Evolutionary conservation across 108 stramenopile species (phyloP), one percentile per base, ranked within the genome.

Genomic region (Parietichytrium sp.): DNA sequence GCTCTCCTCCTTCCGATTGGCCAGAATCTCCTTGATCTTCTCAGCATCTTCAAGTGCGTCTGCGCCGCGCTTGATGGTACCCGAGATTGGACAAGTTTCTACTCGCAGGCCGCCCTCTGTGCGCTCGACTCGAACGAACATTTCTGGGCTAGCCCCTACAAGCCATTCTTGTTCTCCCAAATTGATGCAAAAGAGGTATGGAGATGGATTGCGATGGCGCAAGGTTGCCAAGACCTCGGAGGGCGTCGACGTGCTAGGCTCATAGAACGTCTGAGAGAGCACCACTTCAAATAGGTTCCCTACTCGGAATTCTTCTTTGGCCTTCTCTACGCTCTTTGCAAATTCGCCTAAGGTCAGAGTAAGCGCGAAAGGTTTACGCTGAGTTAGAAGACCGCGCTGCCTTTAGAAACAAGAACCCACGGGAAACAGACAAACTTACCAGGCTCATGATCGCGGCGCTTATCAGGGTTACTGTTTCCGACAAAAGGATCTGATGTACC

Each of bases 21-120:
- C 94, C 55, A 98, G 94, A 45, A 98, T 83, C 48, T 92, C 89
- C 83, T 94, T 94, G 33, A 98, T 93, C 10, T 92, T 86, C 81
- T 89, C 87, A 3, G 97, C 96, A 85, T 98, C 97, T 82, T 98
- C 97, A 54, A 98, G 88, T n/a, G 97, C 95, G 85, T 96, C 93
- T n/a, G 88, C 91, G 30, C 96, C 96, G 25, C 97, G 91, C 16
- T 93, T 95, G n/a, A 98, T 96, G 7, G 96, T 98, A 79, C 97
- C 97, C n/a, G 95, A 95, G 86, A 98, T 98, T 42, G 97, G 97
- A 85, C 96, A 96, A 26, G 97, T 96, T 87, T 98, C 97, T 2
- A 98, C 97, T 42, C 97, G 90, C 54, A 98, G 78, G 33, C 93
- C 93, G 10, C 91, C 89, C 48, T 91, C 82, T 38, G 92, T 94